Percentiles rank a stretch among this genome's conserved stretches.
Evolutionary conservation across 2,329 filamentous ascomycete genomes (phyloP).

Genomic region (Xylaria hypoxylon): DNA sequence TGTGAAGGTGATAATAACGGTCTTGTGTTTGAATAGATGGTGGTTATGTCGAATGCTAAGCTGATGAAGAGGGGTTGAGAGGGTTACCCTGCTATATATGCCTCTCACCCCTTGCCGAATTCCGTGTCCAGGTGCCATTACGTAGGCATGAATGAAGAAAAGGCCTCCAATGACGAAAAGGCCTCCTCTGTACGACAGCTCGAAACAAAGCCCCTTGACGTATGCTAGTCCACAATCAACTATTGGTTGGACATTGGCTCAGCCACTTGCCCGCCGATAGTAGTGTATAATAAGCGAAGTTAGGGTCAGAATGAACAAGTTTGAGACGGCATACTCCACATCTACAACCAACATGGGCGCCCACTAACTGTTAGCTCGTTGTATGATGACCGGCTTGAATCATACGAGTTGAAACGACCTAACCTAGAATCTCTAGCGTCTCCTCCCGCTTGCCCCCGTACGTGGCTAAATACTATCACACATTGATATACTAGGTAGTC

Average conservation of each 20-base stretch:
- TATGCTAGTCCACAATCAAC: constrained; percentile 2
- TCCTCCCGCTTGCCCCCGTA: not conserved
- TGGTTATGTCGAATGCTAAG: not conserved
- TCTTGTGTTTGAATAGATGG: not conserved
- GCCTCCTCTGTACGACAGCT: constrained; percentile 1
- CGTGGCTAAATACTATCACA: not conserved
- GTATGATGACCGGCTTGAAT: constrained; percentile 6
- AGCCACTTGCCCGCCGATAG: not conserved
- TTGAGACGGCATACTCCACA: constrained; percentile 14
- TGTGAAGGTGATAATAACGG: not conserved
- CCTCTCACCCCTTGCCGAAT: not conserved
- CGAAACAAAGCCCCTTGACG: constrained; percentile 16
- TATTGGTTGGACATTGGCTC: constrained; percentile 14
- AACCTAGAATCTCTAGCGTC: constrained; percentile 8
- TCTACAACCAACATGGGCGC: constrained; percentile 7
- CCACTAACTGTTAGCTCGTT: constrained; percentile 4
- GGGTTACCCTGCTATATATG: constrained; percentile 13
- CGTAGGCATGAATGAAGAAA: constrained; percentile 10
- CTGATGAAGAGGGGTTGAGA: constrained; percentile 19
- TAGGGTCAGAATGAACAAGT: constrained; percentile 6
- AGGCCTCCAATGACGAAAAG: constrained; percentile 23
- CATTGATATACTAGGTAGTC: not conserved
- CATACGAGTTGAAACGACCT: not conserved
- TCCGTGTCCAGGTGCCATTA: not conserved
- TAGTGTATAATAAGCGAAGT: constrained; percentile 23